These are phyloP conservation scores for Eimeria zaria DNA, from an alignment of 169 alveolate genomes.

Conservation along the genomic window DNA sequence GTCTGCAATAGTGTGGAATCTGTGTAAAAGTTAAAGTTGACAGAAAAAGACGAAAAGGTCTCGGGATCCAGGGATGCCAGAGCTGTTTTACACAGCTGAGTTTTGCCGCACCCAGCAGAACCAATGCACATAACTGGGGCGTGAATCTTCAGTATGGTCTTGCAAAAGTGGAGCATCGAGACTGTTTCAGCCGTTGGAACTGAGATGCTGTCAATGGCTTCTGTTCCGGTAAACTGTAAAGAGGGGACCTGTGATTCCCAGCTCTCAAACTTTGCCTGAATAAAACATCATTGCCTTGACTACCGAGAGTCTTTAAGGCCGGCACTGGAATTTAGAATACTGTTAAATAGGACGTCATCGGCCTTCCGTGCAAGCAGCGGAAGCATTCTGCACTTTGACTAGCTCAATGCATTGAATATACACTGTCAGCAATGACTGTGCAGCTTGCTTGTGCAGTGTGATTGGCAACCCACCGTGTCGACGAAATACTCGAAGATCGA, in stretches of 20 bases:
- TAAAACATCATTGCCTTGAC: neutral
- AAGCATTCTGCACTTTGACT: neutral
- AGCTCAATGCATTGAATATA: neutral
- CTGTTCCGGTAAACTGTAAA: conserved; percentile 85
- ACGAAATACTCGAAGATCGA: conserved; percentile 98
- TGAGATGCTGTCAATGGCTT: conserved; percentile 92
- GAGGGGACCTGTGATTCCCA: conserved; percentile 87
- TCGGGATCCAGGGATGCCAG: conserved; percentile 91
- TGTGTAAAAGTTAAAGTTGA: conserved; percentile 97
- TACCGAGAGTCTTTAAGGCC: too few relatives aligned
- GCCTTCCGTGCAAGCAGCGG: neutral
- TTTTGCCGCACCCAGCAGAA: conserved; percentile 98
- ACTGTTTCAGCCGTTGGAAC: conserved; percentile 96
- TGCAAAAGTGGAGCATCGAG: conserved; percentile 95
- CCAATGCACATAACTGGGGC: conserved; percentile 96
- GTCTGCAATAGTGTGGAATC: conserved; percentile 96
- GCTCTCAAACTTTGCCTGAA: conserved; percentile 92
- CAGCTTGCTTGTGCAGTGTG: neutral
- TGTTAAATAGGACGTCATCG: neutral
- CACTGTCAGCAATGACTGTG: neutral
- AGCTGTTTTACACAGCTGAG: conserved; percentile 95
- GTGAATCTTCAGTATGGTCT: conserved; percentile 91
- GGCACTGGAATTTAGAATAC: neutral
- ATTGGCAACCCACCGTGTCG: conserved; percentile 89
- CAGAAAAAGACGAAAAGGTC: conserved; percentile 89